phyloP scores from a whole-genome alignment of 441 rosid genomes.

The Euphorbia corollata region DNA sequence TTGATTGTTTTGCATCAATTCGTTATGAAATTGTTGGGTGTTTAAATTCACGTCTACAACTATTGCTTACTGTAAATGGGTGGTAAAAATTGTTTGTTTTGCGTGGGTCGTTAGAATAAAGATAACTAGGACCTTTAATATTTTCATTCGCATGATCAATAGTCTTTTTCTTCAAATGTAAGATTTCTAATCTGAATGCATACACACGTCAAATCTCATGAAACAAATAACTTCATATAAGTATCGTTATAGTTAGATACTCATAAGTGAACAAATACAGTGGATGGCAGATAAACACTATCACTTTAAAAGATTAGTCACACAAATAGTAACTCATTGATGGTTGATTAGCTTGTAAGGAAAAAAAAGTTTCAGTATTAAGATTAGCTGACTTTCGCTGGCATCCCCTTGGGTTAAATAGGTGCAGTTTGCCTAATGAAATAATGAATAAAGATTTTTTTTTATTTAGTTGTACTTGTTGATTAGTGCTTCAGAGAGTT shows the following conservation, averaged over 20 bases:
- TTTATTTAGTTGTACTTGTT: neutral
- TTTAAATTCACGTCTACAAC: neutral
- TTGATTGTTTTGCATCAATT: neutral
- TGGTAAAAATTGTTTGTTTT: neutral
- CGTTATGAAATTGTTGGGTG: neutral
- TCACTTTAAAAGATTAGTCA: too few species aligned
- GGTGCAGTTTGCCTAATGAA: too few species aligned
- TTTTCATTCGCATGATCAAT: too few species aligned
- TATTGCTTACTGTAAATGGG: neutral
- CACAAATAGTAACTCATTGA: neutral
- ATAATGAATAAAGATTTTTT: neutral
- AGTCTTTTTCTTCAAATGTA: too few species aligned
- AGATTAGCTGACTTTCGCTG: neutral
- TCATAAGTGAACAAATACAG: too few species aligned
- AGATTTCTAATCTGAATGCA: neutral
- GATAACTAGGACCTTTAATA: too few species aligned
- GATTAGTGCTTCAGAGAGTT: neutral
- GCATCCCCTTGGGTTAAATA: neutral
- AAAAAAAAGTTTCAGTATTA: neutral
- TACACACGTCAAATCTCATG: neutral
- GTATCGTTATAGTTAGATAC: too few species aligned
- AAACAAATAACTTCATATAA: too few species aligned
- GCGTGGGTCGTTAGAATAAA: too few species aligned
- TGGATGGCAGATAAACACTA: too few species aligned
- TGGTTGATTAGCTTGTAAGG: too few species aligned